Evolutionary conservation across 73 alveolate species (phyloP).

Genomic region (Effrenium voratum): DNA sequence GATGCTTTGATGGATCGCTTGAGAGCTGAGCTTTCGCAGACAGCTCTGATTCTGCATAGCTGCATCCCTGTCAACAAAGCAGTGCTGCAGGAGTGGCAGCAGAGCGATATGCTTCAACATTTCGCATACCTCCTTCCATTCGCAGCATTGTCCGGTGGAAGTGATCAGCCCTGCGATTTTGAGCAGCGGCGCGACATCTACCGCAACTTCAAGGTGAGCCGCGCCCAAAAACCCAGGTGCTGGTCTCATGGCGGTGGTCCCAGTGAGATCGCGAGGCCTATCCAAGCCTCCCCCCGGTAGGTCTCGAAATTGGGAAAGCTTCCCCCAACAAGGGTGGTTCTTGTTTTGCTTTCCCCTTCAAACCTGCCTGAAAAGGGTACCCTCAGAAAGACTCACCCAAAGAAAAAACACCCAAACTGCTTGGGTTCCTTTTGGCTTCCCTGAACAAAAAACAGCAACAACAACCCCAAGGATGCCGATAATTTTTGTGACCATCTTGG

Average conservation of each 20-base stretch:
- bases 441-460: too few species aligned
- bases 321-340: too few species aligned
- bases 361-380: too few species aligned
- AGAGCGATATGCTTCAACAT: constrained; percentile 26
- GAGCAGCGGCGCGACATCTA: constrained; percentile 2
- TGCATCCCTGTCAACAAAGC: constrained; percentile 5
- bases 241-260: background rate
- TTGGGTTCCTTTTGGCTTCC: too few species aligned
- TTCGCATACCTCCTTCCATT: constrained; percentile 41
- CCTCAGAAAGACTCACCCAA: too few species aligned
- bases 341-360: too few species aligned
- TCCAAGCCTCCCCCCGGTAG: too few species aligned
- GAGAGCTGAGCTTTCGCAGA: background rate
- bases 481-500: too few species aligned
- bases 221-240: constrained; percentile 64
- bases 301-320: too few species aligned
- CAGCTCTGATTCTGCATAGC: background rate
- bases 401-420: too few species aligned
- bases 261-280: too few species aligned
- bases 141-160: background rate
- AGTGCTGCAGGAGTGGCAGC: constrained; percentile 1
- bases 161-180: background rate
- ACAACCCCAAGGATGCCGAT: too few species aligned
- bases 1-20: constrained; percentile 30
- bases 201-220: constrained; percentile 25